Evolutionary conservation across 2,329 filamentous ascomycete genomes (phyloP), one percentile per base, ranked within the genome.

Genomic region (Zasmidium cellare): DNA sequence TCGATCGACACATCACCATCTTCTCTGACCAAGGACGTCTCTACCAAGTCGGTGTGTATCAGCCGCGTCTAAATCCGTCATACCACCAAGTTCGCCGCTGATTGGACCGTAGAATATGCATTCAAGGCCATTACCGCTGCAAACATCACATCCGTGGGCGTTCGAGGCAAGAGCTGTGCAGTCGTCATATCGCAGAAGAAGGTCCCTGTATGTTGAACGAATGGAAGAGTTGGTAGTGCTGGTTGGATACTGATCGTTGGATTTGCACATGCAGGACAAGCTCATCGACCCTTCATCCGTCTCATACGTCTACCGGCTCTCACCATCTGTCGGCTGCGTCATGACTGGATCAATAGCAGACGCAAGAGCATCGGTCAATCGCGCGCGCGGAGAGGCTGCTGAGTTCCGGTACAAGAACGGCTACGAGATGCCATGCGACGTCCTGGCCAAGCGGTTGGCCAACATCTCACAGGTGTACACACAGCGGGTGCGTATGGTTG

Each of bases 381-480:
- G 94, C 72, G 94, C 94, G 64, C 89, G 94, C 79, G 90, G 91
- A 69, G 94, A 99, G 80, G 94, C 94, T 67, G 93, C 93, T 57
- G 93, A 99, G 75, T 99, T 99, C 81, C 87, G 88, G 78, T 99
- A 99, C 87, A 97, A 97, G 81, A 96, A 87, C 75, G 94, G 94
- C 72, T 99, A 99, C 78, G 94, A 99, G 83, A 99, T 99, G 94
- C 94, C 94, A 60, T 96, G 92, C 76, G 94, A 99, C 78, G 94
- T 92, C 53, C 80, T 99, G 71, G 91, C 94, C 65, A 99, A 99
- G 85, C 86, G 94, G 74, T 82, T 99, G 78, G 94, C 94, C 75
- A 99, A 99, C 79, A 97, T 99, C 81, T 97, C 91, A 78, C 94
- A 99, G 79, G 94, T 99, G 66, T 99, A 97, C 79, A 99, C 94